Evolutionary conservation across 2,329 filamentous ascomycete genomes (phyloP).

Genomic region (Epichloe bromicola): DNA sequence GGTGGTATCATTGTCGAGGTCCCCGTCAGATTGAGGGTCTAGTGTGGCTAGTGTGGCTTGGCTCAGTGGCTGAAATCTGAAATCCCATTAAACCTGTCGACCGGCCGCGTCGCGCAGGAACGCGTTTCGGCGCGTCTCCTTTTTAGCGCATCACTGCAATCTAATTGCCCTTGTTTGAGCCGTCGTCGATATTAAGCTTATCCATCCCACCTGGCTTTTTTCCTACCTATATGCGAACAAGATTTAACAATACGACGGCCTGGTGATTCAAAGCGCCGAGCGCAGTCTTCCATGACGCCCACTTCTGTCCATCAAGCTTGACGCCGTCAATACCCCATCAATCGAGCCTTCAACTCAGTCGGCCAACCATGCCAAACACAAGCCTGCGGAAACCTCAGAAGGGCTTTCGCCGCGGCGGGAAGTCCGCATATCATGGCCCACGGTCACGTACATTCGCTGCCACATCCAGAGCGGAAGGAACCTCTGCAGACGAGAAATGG

Average conservation of each 20-base stretch:
- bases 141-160: conserved; percentile 5
- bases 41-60: not conserved
- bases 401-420: conserved; percentile 56
- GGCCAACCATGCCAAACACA: conserved; percentile 42
- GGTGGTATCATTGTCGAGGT: not conserved
- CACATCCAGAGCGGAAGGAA: conserved; percentile 67
- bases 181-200: not conserved
- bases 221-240: not conserved
- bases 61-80: conserved; percentile 7
- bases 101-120: conserved; percentile 14
- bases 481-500: conserved; percentile 83
- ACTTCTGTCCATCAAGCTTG: conserved; percentile 8
- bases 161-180: not conserved
- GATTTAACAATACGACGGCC: not conserved
- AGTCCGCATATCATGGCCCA: conserved; percentile 56
- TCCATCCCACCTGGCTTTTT: not conserved
- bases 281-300: conserved; percentile 9
- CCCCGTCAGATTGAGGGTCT: not conserved
- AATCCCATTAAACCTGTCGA: conserved; percentile 20
- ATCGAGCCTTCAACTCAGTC: conserved; percentile 7
- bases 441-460: conserved; percentile 68
- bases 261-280: not conserved
- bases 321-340: conserved; percentile 6
- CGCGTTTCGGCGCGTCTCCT: conserved; percentile 23
- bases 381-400: conserved; percentile 47